Base-by-base conservation (phyloP, 441 rosid genomes). In the Erodium texanum region DNA sequence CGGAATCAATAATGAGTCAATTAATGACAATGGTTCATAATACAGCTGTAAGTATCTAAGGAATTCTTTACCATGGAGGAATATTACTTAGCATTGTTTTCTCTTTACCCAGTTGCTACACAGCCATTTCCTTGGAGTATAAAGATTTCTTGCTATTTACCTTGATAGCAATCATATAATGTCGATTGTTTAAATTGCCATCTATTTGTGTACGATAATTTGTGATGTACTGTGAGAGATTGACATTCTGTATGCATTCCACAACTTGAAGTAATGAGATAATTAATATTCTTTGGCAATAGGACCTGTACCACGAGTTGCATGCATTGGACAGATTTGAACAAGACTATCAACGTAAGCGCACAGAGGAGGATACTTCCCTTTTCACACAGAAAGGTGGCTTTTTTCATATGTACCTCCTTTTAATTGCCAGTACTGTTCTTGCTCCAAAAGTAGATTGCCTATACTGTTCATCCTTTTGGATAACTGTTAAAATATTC, bases 311-410 rank as follows among this genome's bases (percentile, higher is more conserved):
- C 79, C 99, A 96, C 67, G 99, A 96, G 74, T 79, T 88, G 78
- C 97, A 96, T 80, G 87, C 98, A 58, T 78, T 96, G 83, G 99
- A 96, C 85, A 88, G 98, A 83, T 90, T 92, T 81, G 97, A 93
- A 75, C 99, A 96, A 90, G 99, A 96, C 69, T 93, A 89, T 81
- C 85, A 83, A 66, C 98, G 91, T 61, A 92, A 87, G 85, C 86
- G 90, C 79, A 89, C 83, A 73, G 99, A 92, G 65, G 92, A 92
- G 67, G 92, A 87, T 75, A 90, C 78, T 73, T 82, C 93, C 71
- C 85, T 79, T 79, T 72, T 82, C 66, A 68, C 81, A 70, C 97
- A 87, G 70, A 86, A 86, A 84, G 98, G 99, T 92, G 68, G 70
- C 24, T 69, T 22, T 32, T 76, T 27, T 27, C 29, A 64, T 69